Conservation (phyloP, 2,329 filamentous ascomycete genomes). For the Venturiaceae sp. region DNA sequence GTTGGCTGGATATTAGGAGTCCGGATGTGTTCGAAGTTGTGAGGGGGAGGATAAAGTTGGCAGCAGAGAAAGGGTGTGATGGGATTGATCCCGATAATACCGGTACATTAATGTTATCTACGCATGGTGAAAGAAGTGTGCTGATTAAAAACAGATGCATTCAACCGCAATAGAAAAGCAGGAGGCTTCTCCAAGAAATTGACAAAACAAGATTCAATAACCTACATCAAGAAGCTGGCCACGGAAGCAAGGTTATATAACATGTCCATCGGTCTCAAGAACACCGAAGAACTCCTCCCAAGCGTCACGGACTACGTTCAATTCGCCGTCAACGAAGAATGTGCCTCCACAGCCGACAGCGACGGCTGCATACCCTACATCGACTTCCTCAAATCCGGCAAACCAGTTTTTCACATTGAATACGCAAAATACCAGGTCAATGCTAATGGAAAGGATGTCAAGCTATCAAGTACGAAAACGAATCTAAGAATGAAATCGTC, state of each 20-base stretch:
- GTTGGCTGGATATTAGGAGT: conserved; percentile 10
- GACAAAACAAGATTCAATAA: conserved; percentile 15
- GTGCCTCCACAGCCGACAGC: conserved; percentile 39
- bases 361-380: conserved; percentile 18
- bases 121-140: conserved; percentile 16
- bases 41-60: conserved; percentile 47
- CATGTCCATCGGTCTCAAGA: conserved; percentile 21
- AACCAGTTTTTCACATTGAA: conserved; percentile 24
- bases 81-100: conserved; percentile 65
- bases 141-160: background rate
- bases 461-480: background rate
- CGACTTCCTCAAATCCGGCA: conserved; percentile 17
- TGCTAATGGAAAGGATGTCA: background rate
- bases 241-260: conserved; percentile 15
- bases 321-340: conserved; percentile 24
- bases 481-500: background rate
- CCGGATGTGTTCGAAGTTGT: conserved; percentile 53
- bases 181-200: conserved; percentile 41
- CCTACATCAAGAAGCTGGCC: conserved; percentile 19
- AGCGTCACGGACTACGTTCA: conserved; percentile 14
- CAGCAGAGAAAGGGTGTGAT: conserved; percentile 54
- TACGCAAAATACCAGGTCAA: conserved; percentile 14
- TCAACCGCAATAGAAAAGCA: conserved; percentile 42
- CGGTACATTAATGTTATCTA: conserved; percentile 54
- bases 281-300: conserved; percentile 19